Evolutionary conservation across 192 early-diverging fungal species (phyloP).

Genomic region (Coemansia pectinata): DNA sequence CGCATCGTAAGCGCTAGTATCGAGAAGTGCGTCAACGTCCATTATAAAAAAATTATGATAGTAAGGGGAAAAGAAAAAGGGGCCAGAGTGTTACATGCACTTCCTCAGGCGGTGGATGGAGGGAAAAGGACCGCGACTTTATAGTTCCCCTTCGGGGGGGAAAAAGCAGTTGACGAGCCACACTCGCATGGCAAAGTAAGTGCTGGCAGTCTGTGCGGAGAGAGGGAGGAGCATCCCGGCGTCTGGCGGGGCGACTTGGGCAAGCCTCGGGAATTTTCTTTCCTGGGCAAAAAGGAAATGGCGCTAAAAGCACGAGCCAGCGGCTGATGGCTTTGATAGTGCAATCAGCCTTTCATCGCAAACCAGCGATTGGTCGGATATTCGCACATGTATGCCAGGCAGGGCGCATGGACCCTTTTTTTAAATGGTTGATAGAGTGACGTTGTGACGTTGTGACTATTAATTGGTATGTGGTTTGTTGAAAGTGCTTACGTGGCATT

Average conservation of each 20-base stretch:
- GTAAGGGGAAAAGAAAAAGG: neutral
- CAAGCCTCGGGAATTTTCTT: conserved; percentile 21
- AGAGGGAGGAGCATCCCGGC: neutral
- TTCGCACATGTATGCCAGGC: conserved; percentile 12
- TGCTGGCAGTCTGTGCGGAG: too few species aligned
- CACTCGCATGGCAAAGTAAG: neutral
- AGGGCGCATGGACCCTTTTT: neutral
- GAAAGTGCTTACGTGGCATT: neutral
- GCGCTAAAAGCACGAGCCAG: conserved; percentile 28
- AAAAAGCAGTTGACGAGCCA: neutral
- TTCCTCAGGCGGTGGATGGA: neutral
- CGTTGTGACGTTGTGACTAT: too few species aligned
- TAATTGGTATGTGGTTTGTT: too few species aligned
- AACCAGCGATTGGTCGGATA: conserved; percentile 18
- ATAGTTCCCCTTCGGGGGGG: neutral
- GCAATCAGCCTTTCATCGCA: conserved; percentile 13
- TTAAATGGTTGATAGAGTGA: neutral
- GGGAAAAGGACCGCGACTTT: neutral
- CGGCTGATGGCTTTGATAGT: conserved; percentile 18
- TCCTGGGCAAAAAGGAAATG: conserved; percentile 1
- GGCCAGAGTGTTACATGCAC: neutral
- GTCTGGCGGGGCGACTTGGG: neutral
- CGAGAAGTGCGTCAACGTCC: conserved; percentile 20
- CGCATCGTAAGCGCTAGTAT: neutral
- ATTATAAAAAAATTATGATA: neutral